Percentiles rank a stretch among this genome's conserved stretches.
Evolutionary conservation across 1,139 yeast species (phyloP).

Genomic region (Nakaseomyces delphensis): DNA sequence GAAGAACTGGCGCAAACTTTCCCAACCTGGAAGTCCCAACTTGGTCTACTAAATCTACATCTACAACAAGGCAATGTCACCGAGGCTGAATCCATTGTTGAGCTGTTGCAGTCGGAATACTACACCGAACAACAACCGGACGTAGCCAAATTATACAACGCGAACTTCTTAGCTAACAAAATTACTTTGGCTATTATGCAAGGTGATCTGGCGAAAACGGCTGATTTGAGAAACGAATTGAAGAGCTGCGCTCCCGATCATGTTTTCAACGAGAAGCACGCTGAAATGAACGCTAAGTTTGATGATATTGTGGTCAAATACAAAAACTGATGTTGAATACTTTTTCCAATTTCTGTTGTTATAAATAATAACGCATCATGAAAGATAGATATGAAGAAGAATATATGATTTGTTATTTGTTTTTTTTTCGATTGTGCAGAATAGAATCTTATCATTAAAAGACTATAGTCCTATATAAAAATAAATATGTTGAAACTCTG

Average conservation of each 20-base stretch:
- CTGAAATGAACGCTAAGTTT: conserved; percentile 41
- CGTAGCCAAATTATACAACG: conserved; percentile 25
- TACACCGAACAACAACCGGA: conserved; percentile 23
- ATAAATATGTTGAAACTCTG: background rate
- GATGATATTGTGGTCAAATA: conserved; percentile 50
- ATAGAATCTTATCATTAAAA: conserved; percentile 4
- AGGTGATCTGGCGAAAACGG: conserved; percentile 36
- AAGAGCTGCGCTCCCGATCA: conserved; percentile 39
- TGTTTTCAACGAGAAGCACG: conserved; percentile 38
- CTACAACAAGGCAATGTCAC: conserved; percentile 37
- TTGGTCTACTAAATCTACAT: conserved; percentile 34
- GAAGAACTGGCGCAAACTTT: conserved; percentile 32
- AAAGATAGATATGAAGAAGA: background rate
- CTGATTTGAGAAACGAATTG: conserved; percentile 38
- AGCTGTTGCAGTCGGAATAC: conserved; percentile 27
- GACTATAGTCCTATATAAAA: background rate
- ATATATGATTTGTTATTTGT: background rate
- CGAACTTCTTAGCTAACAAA: conserved; percentile 45
- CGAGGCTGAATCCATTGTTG: conserved; percentile 36
- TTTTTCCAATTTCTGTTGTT: no score
- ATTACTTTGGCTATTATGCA: conserved; percentile 44
- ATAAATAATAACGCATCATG: background rate
- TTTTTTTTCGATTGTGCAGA: background rate
- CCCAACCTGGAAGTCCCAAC: conserved; percentile 33
- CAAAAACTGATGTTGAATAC: conserved; percentile 2